Conservation (phyloP, 2,329 filamentous ascomycete species). For the Penicillium digitatum region DNA sequence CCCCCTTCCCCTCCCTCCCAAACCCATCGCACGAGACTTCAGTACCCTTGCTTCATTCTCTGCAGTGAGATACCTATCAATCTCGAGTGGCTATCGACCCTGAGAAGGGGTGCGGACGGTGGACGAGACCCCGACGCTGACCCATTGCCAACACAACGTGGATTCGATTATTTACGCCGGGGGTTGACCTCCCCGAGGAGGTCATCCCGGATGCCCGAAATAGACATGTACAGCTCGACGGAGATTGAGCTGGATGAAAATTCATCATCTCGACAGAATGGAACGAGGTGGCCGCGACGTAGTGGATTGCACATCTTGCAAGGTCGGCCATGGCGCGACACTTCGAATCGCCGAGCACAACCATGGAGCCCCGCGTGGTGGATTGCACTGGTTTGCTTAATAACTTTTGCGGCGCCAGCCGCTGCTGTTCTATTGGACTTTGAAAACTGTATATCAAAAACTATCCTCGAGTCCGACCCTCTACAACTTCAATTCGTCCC, state of each 20-base stretch:
- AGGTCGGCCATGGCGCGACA: constrained; percentile 21
- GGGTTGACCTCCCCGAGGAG: constrained; percentile 43
- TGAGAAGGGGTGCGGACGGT: neutral
- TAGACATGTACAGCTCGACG: constrained; percentile 32
- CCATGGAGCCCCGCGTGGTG: constrained; percentile 10
- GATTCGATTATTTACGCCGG: constrained; percentile 34
- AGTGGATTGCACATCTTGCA: constrained; percentile 12
- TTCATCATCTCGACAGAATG: constrained; percentile 2
- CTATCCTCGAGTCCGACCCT: constrained; percentile 57
- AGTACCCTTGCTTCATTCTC: neutral
- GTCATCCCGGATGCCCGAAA: constrained; percentile 34
- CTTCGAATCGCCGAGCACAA: constrained; percentile 18
- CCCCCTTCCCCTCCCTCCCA: neutral
- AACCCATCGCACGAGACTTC: neutral
- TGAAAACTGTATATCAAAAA: constrained; percentile 70
- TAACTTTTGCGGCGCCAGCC: constrained; percentile 39
- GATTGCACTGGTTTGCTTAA: constrained; percentile 23
- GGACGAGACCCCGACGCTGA: constrained; percentile 2
- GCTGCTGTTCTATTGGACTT: constrained; percentile 69
- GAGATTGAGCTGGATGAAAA: constrained; percentile 14
- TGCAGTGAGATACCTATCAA: neutral
- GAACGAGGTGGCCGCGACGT: constrained; percentile 5
- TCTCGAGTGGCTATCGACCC: neutral
- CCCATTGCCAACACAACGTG: constrained; percentile 32
- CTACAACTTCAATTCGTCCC: constrained; percentile 75